Conservation (phyloP, 177 flowering plant genomes). For the Tripterygium wilfordii region DNA sequence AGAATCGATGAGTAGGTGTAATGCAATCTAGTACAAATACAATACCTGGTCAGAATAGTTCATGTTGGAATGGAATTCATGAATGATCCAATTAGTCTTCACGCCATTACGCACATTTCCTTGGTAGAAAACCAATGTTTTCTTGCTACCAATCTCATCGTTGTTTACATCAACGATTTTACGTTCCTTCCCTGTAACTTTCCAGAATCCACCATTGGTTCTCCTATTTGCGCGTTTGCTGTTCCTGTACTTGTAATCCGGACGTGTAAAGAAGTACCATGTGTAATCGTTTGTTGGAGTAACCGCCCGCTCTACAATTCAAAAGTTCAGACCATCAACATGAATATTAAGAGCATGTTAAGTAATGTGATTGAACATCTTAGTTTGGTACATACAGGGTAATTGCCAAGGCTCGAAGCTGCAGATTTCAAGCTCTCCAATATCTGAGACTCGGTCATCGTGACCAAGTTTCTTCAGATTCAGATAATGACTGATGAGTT, state of each 20-base stretch:
- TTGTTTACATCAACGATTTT: background rate
- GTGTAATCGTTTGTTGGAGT: conserved; percentile 8
- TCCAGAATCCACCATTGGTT: conserved; percentile 15
- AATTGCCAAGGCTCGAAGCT: conserved; percentile 7
- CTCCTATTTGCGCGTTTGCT: conserved; percentile 9
- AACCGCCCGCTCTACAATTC: background rate
- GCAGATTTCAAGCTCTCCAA: background rate
- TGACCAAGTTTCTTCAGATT: background rate
- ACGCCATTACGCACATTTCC: conserved; percentile 4
- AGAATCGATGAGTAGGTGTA: too few species aligned
- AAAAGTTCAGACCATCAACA: too few species aligned
- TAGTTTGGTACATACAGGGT: background rate
- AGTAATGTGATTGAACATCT: background rate
- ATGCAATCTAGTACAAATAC: too few species aligned
- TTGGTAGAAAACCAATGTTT: conserved; percentile 12
- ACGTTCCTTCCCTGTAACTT: conserved; percentile 13
- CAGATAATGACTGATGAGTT: background rate
- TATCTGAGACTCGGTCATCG: too few species aligned
- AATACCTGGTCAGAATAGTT: background rate
- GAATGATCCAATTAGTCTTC: conserved; percentile 15
- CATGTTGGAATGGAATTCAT: conserved; percentile 5
- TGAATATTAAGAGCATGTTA: too few species aligned
- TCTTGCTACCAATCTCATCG: conserved; percentile 11
- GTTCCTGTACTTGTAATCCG: conserved; percentile 8
- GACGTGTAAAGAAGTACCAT: conserved; percentile 15